Percentiles rank a stretch among this genome's conserved stretches.
phyloP scores from a whole-genome alignment of 2,329 filamentous ascomycete species.

The Aspergillus japonicus region DNA sequence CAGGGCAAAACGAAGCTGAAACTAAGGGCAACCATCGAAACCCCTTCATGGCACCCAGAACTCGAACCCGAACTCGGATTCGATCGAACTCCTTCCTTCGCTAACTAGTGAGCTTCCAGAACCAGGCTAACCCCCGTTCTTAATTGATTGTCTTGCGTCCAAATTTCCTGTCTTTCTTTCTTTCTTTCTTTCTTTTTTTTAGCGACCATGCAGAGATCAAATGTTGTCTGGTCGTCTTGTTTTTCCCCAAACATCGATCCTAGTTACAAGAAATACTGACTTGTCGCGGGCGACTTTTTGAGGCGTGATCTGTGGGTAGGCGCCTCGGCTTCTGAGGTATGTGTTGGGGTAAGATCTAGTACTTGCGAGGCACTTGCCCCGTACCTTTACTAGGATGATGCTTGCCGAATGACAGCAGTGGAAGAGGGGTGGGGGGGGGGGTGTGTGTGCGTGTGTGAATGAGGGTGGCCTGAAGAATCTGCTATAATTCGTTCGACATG shows the following conservation, averaged over 20 bases:
- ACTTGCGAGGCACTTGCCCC: neutral
- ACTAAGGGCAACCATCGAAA: conserved; percentile 6
- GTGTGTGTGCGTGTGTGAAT: neutral
- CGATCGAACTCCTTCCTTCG: neutral
- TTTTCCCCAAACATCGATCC: neutral
- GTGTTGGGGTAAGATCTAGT: neutral
- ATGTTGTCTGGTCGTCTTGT: neutral
- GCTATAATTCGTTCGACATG: neutral
- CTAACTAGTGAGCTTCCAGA: conserved; percentile 21
- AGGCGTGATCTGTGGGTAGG: neutral
- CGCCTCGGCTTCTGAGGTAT: no score
- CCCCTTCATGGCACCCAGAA: neutral
- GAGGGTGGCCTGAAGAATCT: neutral
- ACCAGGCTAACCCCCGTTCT: conserved; percentile 13
- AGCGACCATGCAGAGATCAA: neutral
- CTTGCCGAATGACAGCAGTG: neutral
- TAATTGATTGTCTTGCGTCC: conserved; percentile 2
- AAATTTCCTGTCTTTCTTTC: neutral
- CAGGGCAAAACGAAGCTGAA: conserved; percentile 20
- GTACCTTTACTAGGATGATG: neutral
- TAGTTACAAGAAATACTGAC: neutral
- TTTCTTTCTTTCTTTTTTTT: conserved; percentile 13
- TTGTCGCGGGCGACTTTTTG: neutral
- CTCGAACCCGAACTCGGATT: neutral
- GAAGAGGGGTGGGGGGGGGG: neutral